Evolutionary conservation across 2,329 filamentous ascomycete genomes (phyloP).

Genomic region (Blastomyces emzantsi): DNA sequence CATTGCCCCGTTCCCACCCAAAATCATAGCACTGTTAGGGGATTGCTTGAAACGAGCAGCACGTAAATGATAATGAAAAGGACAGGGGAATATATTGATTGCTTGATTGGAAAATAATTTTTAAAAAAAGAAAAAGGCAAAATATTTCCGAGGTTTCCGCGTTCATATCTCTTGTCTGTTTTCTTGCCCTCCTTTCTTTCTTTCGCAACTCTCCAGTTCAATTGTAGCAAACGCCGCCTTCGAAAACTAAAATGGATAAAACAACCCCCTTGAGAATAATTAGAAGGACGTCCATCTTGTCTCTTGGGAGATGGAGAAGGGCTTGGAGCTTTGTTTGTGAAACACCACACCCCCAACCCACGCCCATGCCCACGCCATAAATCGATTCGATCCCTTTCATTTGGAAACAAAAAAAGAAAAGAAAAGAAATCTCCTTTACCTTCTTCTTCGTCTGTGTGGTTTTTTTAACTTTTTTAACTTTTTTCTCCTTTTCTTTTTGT

Average conservation of each 20-base stretch:
- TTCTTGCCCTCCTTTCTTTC: background rate
- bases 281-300: background rate
- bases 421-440: background rate
- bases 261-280: background rate
- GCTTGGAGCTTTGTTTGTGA: background rate
- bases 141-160: background rate
- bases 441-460: background rate
- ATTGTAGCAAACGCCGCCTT: background rate
- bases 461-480: background rate
- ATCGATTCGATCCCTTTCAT: conserved; percentile 23
- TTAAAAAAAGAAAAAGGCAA: background rate
- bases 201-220: background rate
- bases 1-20: too few species aligned
- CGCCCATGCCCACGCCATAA: conserved; percentile 24
- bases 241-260: background rate
- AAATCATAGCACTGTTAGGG: background rate
- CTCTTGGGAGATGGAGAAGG: background rate
- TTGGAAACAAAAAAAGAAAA: background rate
- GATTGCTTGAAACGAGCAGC: background rate
- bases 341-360: background rate
- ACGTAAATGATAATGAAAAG: background rate
- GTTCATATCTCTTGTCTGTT: background rate
- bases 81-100: background rate
- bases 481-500: background rate
- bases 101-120: background rate